These are phyloP conservation scores for Ustilago vetiveriae DNA, from an alignment of 1,284 basidiomycete species.

Conservation along the genomic window DNA sequence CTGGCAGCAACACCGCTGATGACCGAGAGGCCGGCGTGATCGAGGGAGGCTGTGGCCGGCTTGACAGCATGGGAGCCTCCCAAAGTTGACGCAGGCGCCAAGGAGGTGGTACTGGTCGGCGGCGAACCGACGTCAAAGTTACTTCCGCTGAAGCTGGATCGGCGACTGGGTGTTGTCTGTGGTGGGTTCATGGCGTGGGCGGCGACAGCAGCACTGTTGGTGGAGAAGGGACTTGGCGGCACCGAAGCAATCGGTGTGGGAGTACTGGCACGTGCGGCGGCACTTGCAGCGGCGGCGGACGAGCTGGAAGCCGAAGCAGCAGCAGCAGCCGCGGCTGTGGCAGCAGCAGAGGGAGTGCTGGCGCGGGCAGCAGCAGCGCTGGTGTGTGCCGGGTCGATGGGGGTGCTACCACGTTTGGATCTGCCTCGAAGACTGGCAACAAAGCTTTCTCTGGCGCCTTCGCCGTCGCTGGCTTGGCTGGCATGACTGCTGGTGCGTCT, in stretches of 20 bases:
- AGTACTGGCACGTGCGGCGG: slow-evolving; percentile 40
- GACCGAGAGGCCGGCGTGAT: slow-evolving; percentile 16
- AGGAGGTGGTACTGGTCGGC: slow-evolving; percentile 56
- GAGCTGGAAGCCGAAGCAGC: slow-evolving; percentile 16
- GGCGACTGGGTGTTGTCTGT: slow-evolving; percentile 55
- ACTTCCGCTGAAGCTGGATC: slow-evolving; percentile 63
- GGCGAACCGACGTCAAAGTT: slow-evolving; percentile 59
- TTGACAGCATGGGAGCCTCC: slow-evolving; percentile 25
- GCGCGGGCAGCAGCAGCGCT: slow-evolving; percentile 25
- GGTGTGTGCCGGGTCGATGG: slow-evolving; percentile 44
- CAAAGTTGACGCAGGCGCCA: slow-evolving; percentile 42
- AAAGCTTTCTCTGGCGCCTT: slow-evolving; percentile 44
- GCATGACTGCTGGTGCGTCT: slow-evolving; percentile 60
- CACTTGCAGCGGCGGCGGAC: slow-evolving; percentile 14
- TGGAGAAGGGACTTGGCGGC: slow-evolving; percentile 49
- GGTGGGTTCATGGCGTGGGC: slow-evolving; percentile 61
- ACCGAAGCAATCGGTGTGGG: slow-evolving; percentile 46
- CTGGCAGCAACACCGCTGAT: slow-evolving; percentile 6
- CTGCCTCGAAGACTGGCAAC: slow-evolving; percentile 50
- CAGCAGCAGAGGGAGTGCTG: slow-evolving; percentile 29
- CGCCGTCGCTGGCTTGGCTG: slow-evolving; percentile 55
- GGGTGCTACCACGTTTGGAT: slow-evolving; percentile 55
- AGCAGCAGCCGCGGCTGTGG: too few relatives aligned
- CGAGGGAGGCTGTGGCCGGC: slow-evolving; percentile 2
- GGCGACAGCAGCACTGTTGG: slow-evolving; percentile 31